Evolutionary conservation across 768 basidiomycete genomes (phyloP).

Genomic region (Royoungia palumana): DNA sequence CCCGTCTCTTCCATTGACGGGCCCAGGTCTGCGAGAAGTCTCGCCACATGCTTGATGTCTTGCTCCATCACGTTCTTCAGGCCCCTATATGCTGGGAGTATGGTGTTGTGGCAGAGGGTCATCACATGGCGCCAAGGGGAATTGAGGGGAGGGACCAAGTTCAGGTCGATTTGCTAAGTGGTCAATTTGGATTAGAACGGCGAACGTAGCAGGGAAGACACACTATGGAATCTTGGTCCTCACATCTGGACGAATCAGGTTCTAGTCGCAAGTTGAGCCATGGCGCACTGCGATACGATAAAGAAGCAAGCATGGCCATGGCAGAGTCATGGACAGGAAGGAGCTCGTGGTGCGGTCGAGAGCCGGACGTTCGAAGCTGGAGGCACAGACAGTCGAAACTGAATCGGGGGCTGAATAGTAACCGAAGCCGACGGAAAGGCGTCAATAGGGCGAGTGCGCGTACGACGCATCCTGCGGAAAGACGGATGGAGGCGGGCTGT

Average conservation of each 20-base stretch:
- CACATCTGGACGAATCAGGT: neutral
- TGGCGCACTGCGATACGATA: constrained; percentile 5
- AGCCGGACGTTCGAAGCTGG: too few species aligned
- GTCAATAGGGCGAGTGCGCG: neutral
- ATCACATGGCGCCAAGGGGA: constrained; percentile 29
- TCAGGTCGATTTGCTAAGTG: constrained; percentile 7
- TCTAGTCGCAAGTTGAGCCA: constrained; percentile 9
- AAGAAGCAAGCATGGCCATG: too few species aligned
- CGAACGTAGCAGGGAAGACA: neutral
- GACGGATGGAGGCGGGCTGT: neutral
- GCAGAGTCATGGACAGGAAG: too few species aligned
- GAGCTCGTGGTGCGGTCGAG: too few species aligned
- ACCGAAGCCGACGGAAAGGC: constrained; percentile 8
- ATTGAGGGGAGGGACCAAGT: constrained; percentile 2
- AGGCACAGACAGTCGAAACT: too few species aligned
- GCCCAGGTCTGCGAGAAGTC: constrained; percentile 42
- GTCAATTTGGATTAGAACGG: too few species aligned
- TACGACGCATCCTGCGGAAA: neutral
- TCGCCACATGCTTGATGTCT: constrained; percentile 42
- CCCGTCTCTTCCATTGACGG: constrained; percentile 10
- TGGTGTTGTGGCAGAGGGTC: constrained; percentile 27
- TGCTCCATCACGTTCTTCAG: constrained; percentile 20
- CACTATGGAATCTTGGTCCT: constrained; percentile 10
- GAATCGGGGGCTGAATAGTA: neutral
- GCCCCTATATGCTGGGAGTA: constrained; percentile 34